phyloP scores from a whole-genome alignment of 805 yeast species.

The Saccharomycopsis fibuligera region DNA sequence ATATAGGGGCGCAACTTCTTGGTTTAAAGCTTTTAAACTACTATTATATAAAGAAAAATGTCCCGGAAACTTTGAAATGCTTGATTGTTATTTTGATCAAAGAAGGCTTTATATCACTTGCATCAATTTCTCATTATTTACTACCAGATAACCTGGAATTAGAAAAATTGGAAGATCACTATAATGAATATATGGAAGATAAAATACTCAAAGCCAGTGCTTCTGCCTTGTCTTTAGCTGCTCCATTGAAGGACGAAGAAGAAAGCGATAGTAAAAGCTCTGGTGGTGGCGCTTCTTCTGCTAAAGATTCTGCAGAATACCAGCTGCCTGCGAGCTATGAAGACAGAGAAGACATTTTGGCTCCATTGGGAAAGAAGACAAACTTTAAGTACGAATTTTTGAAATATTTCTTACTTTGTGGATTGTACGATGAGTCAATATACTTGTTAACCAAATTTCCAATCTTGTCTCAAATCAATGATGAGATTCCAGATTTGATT shows the following conservation, averaged over 20 bases:
- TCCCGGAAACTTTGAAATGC: conserved; percentile 39
- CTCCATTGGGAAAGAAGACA: conserved; percentile 25
- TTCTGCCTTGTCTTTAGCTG: conserved; percentile 82
- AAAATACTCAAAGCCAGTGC: conserved; percentile 57
- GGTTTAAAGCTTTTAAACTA: conserved; percentile 37
- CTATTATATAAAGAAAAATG: conserved; percentile 28
- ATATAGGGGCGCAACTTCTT: conserved; percentile 47
- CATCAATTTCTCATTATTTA: conserved; percentile 50
- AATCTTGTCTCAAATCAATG: conserved; percentile 47
- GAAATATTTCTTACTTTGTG: conserved; percentile 48
- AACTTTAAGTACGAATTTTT: conserved; percentile 42
- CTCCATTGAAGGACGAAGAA: conserved; percentile 68
- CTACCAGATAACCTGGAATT: conserved; percentile 47
- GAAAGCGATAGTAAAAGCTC: conserved; percentile 34
- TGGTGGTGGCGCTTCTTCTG: not conserved
- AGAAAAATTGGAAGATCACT: conserved; percentile 36
- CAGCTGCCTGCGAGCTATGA: not conserved
- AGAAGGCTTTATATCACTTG: conserved; percentile 59
- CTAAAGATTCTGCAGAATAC: not conserved
- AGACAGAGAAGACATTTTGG: conserved; percentile 10
- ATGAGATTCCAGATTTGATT: conserved; percentile 41
- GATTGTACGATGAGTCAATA: conserved; percentile 57
- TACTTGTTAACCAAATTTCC: conserved; percentile 58
- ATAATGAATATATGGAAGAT: conserved; percentile 42
- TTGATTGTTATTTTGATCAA: conserved; percentile 54